Percentiles rank a stretch among this genome's conserved stretches.
Conservation (phyloP, 192 early-diverging fungal species). For the Anaeromyces robustus region DNA sequence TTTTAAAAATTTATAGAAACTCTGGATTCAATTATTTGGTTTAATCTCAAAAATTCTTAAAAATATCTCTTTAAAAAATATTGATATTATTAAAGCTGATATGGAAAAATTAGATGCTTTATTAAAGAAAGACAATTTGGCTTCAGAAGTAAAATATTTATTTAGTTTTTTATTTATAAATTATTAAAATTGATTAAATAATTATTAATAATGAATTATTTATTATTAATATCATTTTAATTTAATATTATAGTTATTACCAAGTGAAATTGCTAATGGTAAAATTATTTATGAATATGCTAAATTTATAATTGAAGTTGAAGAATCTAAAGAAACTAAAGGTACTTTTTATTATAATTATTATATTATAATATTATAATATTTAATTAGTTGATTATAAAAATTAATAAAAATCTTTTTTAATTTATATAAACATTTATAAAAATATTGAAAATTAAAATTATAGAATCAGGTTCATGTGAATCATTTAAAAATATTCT, state of each 20-base stretch:
- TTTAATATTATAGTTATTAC: not conserved
- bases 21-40: not conserved
- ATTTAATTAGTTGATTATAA: too few species aligned
- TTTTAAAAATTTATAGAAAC: not conserved
- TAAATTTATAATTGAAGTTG: not conserved
- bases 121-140: not conserved
- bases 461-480: not conserved
- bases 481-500: not conserved
- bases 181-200: too few species aligned
- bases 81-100: not conserved
- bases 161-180: too few species aligned
- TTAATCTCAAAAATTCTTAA: not conserved
- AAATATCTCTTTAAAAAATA: not conserved
- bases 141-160: not conserved
- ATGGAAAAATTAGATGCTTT: not conserved
- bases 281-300: not conserved
- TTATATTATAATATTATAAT: too few species aligned
- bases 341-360: too few species aligned
- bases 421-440: too few species aligned
- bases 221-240: too few species aligned
- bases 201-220: too few species aligned
- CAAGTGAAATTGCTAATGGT: not conserved
- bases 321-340: not conserved
- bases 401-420: too few species aligned
- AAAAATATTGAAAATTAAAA: too few species aligned